Base-by-base conservation (phyloP, 306 rosid genomes). In the Abrus pulchellus region DNA sequence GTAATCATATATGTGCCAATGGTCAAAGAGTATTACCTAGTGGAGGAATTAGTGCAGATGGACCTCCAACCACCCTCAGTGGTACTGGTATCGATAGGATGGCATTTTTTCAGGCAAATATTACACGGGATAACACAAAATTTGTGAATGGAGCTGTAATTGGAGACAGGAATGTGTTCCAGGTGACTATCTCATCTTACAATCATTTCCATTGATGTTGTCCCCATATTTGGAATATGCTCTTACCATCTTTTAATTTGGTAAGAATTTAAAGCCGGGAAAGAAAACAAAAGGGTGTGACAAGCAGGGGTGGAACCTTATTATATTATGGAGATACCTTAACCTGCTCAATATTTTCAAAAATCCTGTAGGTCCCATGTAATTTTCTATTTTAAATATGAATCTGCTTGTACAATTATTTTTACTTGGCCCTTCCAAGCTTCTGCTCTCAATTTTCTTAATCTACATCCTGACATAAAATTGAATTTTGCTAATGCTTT, bases 41-140 rank as follows among this genome's bases (percentile, higher is more conserved):
- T 75, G 97, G 97, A 74, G 90, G 82, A 74, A 85, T 92, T 45
- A 88, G 89, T 79, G 90, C 88, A 38, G 93, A 89, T 74, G 97
- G 97, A 79, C 97, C 94, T 74, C 97, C 94, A 32, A 92, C 97
- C 60, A 92, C 97, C 75, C 92, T 92, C 65, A 92, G 97, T 13
- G 94, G 94, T 30, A 90, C 97, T 54, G 97, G 97, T 68, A 75
- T 87, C 36, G 97, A 92, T 43, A 89, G 87, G 11, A 81, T 92
- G 92, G 92, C 93, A 53, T 90, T 90, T 70, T 63, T 92, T 61
- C 94, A 90, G 68, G 89, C 97, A 52, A 92, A 90, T 77, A 90
- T 92, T 79, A 92, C 97, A 0, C 90, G 93, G 0, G 97, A 92
- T 82, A 92, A 90, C 68, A 90, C 97, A 33, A 89, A 87, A 77